Conservation (phyloP, 2,329 filamentous ascomycete genomes). For the Fusarium newnesense region DNA sequence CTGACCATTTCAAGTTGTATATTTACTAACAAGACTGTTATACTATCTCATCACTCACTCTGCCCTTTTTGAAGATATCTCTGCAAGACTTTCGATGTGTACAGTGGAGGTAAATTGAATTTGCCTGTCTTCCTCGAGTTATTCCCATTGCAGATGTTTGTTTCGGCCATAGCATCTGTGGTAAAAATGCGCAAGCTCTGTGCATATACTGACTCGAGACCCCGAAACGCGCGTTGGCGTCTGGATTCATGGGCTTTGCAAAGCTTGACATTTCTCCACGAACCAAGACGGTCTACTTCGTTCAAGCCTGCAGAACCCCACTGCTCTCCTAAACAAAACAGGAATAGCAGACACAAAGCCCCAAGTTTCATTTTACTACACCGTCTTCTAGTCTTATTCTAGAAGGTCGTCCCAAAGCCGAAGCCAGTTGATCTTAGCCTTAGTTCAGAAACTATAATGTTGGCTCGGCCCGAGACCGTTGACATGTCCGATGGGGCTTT, state of each 20-base stretch:
- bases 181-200: fast-evolving
- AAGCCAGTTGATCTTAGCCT: not conserved
- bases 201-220: too few relatives aligned
- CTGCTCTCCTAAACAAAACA: fast-evolving
- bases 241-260: not conserved
- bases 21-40: not conserved
- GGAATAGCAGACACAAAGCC: fast-evolving
- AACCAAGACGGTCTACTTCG: fast-evolving
- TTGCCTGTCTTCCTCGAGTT: not conserved
- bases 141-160: not conserved
- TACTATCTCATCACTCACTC: fast-evolving
- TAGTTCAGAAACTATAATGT: fast-evolving
- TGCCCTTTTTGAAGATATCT: not conserved
- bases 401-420: not conserved
- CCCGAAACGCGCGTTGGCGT: not conserved
- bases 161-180: fast-evolving
- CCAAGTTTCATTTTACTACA: fast-evolving
- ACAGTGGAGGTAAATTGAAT: fast-evolving
- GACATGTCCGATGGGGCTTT: not conserved
- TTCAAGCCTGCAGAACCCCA: fast-evolving
- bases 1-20: not conserved
- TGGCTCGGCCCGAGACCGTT: not conserved
- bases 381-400: not conserved
- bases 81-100: fast-evolving
- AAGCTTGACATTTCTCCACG: not conserved